Evolutionary conservation across 768 basidiomycete species (phyloP), one percentile per base, ranked within the genome.

Genomic region (Pholiota conissans): DNA sequence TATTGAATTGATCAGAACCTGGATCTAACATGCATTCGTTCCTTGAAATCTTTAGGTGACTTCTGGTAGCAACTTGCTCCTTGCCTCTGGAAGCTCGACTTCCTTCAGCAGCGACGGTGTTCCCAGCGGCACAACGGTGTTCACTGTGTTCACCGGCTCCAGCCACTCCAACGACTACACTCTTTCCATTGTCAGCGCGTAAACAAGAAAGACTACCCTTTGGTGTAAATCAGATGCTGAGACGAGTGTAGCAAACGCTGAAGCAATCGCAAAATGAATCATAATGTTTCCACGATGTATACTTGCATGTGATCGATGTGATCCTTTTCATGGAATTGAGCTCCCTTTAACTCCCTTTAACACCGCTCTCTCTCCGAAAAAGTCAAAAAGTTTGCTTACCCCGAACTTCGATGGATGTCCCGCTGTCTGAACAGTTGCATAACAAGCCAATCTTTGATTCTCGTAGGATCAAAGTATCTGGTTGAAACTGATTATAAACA

Each of bases 91-190:
- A 2, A 84, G 82, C 8, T 80, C 78, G 16, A 80, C 81, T 5
- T 56, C 72, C 10, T 87, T 80, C 68, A 75, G 79, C 28, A 83
- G 81, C 61, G 76, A 78, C 57, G 74, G 71, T 2, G 66, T 72
- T 34, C 84, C 84, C n/a, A 84, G 80, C 65, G 84, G 84, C 7
- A 67, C 65, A 8, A 76, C 76, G 0, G 77, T 75, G 5, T 75
- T 68, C 60, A 58, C 70, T 8, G 77, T 81, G 10, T 76, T 68
- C 61, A 71, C 73, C 3, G 77, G 75, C 10, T 63, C 67, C 28
- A 67, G 65, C 47, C 69, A 72, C 50, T 48, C 66, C 2, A 63
- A 76, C 55, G 69, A 68, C 49, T 79, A 75, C 55, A 76, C 72
- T 0, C 69, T 81, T 27, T 63, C 68, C 11, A 77, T 80, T 49